Conservation (phyloP, 2,329 filamentous ascomycete species). For the Byssothecium circinans region DNA sequence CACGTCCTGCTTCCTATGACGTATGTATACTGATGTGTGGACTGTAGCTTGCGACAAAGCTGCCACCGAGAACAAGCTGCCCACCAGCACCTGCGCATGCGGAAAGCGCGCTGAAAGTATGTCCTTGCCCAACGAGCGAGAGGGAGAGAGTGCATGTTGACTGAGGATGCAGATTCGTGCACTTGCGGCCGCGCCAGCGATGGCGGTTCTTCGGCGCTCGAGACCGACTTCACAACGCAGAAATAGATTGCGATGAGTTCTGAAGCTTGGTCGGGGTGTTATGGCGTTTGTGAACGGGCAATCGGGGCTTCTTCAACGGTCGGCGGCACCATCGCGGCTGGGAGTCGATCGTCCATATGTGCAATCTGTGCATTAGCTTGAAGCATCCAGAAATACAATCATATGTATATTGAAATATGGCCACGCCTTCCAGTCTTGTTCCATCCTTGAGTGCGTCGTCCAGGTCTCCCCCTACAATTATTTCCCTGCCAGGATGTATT, state of each 20-base stretch:
- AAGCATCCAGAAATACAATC: no score
- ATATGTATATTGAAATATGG: no score
- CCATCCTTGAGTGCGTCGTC: no score
- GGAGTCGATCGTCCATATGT: no score
- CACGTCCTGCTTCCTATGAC: slow-evolving; percentile 4
- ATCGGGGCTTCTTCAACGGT: no score
- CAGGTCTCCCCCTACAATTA: no score
- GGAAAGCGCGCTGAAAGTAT: slow-evolving; percentile 72
- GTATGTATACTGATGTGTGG: slow-evolving; percentile 15
- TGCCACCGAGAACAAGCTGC: slow-evolving; percentile 69
- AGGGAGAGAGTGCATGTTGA: slow-evolving; percentile 6
- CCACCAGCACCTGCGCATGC: slow-evolving; percentile 72
- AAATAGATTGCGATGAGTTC: slow-evolving; percentile 27
- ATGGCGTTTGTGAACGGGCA: background rate
- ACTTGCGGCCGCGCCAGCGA: slow-evolving; percentile 78
- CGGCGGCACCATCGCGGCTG: no score
- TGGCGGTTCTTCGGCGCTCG: slow-evolving; percentile 63
- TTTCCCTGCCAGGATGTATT: no score
- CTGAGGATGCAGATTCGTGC: slow-evolving; percentile 52
- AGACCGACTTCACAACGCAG: slow-evolving; percentile 86
- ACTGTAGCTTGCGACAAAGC: slow-evolving; percentile 70
- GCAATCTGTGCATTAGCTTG: no score
- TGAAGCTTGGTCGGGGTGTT: background rate
- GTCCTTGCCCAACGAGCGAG: slow-evolving; percentile 29
- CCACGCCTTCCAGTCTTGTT: no score